These are phyloP conservation scores for Sophora flavescens DNA, from an alignment of 306 rosid genomes.

Conservation along the genomic window DNA sequence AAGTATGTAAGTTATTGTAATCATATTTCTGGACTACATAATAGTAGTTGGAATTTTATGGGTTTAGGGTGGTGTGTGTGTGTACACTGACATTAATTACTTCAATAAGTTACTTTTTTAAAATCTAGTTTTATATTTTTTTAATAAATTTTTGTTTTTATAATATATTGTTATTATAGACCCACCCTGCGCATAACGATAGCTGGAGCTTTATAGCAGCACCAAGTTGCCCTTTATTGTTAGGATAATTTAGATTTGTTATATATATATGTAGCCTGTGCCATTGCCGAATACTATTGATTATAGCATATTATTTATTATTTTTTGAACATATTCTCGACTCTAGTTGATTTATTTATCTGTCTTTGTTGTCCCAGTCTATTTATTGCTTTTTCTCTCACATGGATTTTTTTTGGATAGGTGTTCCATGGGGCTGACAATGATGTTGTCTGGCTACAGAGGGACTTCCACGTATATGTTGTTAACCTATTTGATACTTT, in stretches of 20 bases:
- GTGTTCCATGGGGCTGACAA: constrained; percentile 98
- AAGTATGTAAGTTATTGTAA: constrained; percentile 60
- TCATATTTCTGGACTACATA: constrained; percentile 27
- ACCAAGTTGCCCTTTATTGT: not conserved
- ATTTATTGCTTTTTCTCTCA: not conserved
- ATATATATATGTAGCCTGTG: not conserved
- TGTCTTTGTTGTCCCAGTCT: constrained; percentile 19
- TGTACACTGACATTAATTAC: not conserved
- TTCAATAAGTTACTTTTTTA: constrained; percentile 15
- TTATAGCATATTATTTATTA: constrained; percentile 11
- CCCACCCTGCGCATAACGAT: too few relatives aligned
- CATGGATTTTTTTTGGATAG: constrained; percentile 57
- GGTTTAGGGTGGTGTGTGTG: not conserved
- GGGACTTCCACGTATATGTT: constrained; percentile 90
- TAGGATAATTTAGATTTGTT: constrained; percentile 1
- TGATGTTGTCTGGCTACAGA: constrained; percentile 90
- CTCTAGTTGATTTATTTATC: constrained; percentile 9
- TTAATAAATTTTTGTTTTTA: not conserved
- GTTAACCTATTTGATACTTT: constrained; percentile 93
- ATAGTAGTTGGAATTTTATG: constrained; percentile 20
- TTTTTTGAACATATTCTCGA: constrained; percentile 1
- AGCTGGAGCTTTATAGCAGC: too few relatives aligned
- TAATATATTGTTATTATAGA: not conserved
- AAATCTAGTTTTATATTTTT: constrained; percentile 8
- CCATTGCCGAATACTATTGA: not conserved